Percentiles rank a stretch among this genome's conserved stretches.
phyloP scores from a whole-genome alignment of 2,329 filamentous ascomycete genomes.

The Arachnomyces sp. region DNA sequence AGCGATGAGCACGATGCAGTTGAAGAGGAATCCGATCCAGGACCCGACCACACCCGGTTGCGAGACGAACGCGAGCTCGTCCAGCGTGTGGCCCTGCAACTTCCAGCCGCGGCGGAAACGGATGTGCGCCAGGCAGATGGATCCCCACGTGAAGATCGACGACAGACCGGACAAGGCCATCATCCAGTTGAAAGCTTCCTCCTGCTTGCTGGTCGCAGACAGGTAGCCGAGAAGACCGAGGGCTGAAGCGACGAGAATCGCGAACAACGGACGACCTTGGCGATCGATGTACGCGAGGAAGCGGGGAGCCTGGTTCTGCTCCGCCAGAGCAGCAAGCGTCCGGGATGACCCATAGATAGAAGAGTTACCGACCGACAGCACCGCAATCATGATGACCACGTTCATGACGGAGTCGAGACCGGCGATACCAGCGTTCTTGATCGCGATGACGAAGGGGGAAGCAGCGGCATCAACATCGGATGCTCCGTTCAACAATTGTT shows the following conservation, averaged over 20 bases:
- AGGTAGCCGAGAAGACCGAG: constrained; percentile 73
- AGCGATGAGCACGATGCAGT: constrained; percentile 43
- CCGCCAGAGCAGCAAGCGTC: constrained; percentile 47
- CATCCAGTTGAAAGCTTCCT: constrained; percentile 68
- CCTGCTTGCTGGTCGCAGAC: constrained; percentile 54
- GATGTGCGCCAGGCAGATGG: constrained; percentile 58
- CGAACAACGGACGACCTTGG: constrained; percentile 36
- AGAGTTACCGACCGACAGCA: constrained; percentile 52
- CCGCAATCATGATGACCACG: constrained; percentile 54
- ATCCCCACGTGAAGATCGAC: constrained; percentile 56
- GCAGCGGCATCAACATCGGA: constrained; percentile 36
- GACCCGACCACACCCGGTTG: constrained; percentile 52
- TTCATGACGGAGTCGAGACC: constrained; percentile 60
- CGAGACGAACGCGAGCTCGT: constrained; percentile 56
- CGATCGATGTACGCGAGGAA: constrained; percentile 40
- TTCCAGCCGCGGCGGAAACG: constrained; percentile 57
- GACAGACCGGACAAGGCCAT: constrained; percentile 57
- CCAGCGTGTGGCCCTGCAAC: constrained; percentile 48
- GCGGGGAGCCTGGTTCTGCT: constrained; percentile 37
- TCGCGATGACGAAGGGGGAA: constrained; percentile 60
- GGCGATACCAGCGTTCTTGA: constrained; percentile 51
- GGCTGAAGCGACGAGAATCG: constrained; percentile 31
- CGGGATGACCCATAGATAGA: constrained; percentile 51
- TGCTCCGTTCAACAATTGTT: constrained; percentile 32
- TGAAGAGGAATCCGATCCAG: constrained; percentile 51